phyloP scores from a whole-genome alignment of 2,329 filamentous ascomycete species.

The Tricladium varicosporioides region DNA sequence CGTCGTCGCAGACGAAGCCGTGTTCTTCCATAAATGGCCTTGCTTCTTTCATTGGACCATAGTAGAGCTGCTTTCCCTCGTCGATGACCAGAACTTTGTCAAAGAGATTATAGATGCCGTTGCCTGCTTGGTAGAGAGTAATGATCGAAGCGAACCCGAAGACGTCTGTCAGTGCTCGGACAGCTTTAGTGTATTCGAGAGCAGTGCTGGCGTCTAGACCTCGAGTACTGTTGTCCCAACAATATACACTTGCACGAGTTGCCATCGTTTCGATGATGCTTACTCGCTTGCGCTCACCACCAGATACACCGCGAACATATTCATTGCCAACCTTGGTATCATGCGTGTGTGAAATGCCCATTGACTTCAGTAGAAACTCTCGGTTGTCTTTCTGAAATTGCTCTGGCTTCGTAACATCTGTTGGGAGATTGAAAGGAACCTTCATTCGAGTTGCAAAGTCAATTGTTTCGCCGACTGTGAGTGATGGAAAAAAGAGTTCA shows the following conservation, averaged over 20 bases:
- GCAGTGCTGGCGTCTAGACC: slow-evolving; percentile 66
- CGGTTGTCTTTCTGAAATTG: slow-evolving; percentile 41
- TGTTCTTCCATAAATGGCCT: slow-evolving; percentile 62
- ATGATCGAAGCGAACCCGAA: slow-evolving; percentile 59
- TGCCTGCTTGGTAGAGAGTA: slow-evolving; percentile 68
- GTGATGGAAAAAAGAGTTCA: slow-evolving; percentile 48
- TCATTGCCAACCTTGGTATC: slow-evolving; percentile 57
- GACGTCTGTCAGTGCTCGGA: slow-evolving; percentile 64
- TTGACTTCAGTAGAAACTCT: slow-evolving; percentile 30
- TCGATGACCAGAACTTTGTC: slow-evolving; percentile 70
- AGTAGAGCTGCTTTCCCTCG: slow-evolving; percentile 64
- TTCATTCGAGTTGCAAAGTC: slow-evolving; percentile 57
- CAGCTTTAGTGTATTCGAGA: slow-evolving; percentile 61
- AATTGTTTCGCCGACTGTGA: slow-evolving; percentile 51
- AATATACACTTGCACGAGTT: slow-evolving; percentile 46
- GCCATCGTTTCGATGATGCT: slow-evolving; percentile 51
- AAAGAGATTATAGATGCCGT: slow-evolving; percentile 67
- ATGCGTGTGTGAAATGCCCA: slow-evolving; percentile 53
- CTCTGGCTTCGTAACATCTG: slow-evolving; percentile 41
- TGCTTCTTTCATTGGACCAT: slow-evolving; percentile 57
- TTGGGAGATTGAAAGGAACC: slow-evolving; percentile 47
- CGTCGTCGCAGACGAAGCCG: slow-evolving; percentile 61
- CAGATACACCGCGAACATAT: slow-evolving; percentile 60
- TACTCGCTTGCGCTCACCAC: slow-evolving; percentile 61
- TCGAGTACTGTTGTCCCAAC: slow-evolving; percentile 67